Percentiles rank a stretch among this genome's conserved stretches.
These are phyloP conservation scores for Vinca minor DNA, from an alignment of 257 asterid genomes.

Conservation along the genomic window DNA sequence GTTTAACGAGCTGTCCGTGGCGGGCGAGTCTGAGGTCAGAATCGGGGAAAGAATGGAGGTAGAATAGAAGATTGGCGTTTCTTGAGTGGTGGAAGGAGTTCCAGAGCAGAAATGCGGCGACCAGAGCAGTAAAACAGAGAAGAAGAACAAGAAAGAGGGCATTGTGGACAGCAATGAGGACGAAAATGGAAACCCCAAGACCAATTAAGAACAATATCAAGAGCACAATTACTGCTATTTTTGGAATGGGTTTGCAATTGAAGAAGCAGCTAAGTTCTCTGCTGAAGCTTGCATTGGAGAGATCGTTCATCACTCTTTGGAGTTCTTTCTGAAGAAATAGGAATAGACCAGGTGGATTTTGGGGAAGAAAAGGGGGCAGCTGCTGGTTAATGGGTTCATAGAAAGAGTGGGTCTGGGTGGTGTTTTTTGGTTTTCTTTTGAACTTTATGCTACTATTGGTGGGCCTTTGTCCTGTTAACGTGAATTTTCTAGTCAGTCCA, in stretches of 20 bases:
- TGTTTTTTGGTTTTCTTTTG: too few relatives aligned
- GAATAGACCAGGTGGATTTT: too few relatives aligned
- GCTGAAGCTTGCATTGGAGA: constrained; percentile 20
- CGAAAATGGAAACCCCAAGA: constrained; percentile 29
- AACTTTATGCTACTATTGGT: too few relatives aligned
- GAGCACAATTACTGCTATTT: constrained; percentile 21
- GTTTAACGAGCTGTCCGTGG: constrained; percentile 38
- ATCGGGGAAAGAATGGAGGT: constrained; percentile 30
- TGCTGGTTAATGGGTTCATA: too few relatives aligned
- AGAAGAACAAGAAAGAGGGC: constrained; percentile 24
- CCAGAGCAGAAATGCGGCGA: constrained; percentile 35
- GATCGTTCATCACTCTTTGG: constrained; percentile 30
- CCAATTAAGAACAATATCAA: constrained; percentile 26
- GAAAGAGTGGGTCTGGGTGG: too few relatives aligned
- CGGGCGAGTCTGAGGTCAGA: constrained; percentile 27
- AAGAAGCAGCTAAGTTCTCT: constrained; percentile 5
- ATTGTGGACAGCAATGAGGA: constrained; percentile 30
- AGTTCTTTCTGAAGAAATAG: too few relatives aligned
- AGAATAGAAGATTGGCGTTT: constrained; percentile 22
- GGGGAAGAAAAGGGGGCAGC: too few relatives aligned
- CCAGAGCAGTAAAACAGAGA: constrained; percentile 19
- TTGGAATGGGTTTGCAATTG: constrained; percentile 28
- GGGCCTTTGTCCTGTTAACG: too few relatives aligned
- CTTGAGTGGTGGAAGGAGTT: constrained; percentile 18
- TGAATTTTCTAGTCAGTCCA: too few relatives aligned